Conservation (phyloP, 805 yeast genomes). For the Barnettozyma californica region DNA sequence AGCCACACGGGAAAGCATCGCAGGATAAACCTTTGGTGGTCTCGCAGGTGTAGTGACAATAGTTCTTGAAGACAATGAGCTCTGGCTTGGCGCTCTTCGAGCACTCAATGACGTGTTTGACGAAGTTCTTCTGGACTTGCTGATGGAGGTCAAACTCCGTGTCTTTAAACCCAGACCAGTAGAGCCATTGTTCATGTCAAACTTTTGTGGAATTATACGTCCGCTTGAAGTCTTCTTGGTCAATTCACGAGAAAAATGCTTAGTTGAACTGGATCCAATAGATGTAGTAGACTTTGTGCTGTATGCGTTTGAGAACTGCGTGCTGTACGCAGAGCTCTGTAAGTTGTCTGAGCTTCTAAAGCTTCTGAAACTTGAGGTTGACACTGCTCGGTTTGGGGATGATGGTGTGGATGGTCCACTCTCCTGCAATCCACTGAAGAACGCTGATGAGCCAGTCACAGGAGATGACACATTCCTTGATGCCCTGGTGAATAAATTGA, state of each 20-base stretch:
- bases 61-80: conserved; percentile 32
- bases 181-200: conserved; percentile 28
- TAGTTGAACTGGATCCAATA: conserved; percentile 14
- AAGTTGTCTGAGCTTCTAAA: conserved; percentile 26
- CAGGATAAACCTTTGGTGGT: conserved; percentile 81
- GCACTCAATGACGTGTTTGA: conserved; percentile 22
- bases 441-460: conserved; percentile 3
- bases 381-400: conserved; percentile 29
- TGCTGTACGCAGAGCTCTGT: conserved; percentile 5
- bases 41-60: conserved; percentile 38
- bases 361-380: conserved; percentile 29
- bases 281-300: not conserved
- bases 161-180: conserved; percentile 38
- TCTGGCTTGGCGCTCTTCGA: conserved; percentile 21
- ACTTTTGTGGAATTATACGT: conserved; percentile 41
- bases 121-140: conserved; percentile 22
- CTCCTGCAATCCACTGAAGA: conserved; percentile 1
- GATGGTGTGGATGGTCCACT: conserved; percentile 11
- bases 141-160: conserved; percentile 39
- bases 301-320: not conserved
- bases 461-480: conserved; percentile 24
- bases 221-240: conserved; percentile 38
- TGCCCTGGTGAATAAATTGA: conserved; percentile 29
- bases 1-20: conserved; percentile 82
- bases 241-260: conserved; percentile 28